phyloP scores from a whole-genome alignment of 768 basidiomycete species.

The Lyophyllum atratum region DNA sequence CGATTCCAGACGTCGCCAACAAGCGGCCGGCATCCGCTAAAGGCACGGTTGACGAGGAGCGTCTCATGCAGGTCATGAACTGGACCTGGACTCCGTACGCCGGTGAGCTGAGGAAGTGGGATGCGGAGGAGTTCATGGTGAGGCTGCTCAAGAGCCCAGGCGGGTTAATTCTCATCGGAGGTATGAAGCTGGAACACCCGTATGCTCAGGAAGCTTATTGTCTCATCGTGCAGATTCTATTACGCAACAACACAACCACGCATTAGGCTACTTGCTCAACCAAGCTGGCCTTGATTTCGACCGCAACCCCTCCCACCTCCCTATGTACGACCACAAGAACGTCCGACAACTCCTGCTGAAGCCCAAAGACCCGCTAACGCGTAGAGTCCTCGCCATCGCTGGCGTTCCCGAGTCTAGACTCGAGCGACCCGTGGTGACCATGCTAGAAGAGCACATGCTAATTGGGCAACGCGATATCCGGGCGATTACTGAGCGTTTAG shows the following conservation, averaged over 20 bases:
- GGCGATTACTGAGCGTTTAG: conserved; percentile 25
- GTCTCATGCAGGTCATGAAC: conserved; percentile 30
- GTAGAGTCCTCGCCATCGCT: conserved; percentile 20
- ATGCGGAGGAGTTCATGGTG: conserved; percentile 31
- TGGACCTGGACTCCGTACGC: conserved; percentile 30
- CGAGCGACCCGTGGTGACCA: conserved; percentile 27
- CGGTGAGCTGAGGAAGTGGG: conserved; percentile 24
- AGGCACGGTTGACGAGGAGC: conserved; percentile 25
- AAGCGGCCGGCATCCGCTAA: conserved; percentile 12
- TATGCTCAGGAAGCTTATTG: neutral
- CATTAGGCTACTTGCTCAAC: conserved; percentile 24
- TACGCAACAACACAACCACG: conserved; percentile 24
- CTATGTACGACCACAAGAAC: conserved; percentile 24
- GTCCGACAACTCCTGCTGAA: conserved; percentile 27
- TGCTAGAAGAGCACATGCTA: conserved; percentile 31
- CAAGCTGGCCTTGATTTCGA: conserved; percentile 25
- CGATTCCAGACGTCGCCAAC: conserved; percentile 12
- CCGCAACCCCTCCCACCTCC: conserved; percentile 19
- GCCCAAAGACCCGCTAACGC: conserved; percentile 22
- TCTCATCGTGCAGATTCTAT: conserved; percentile 19
- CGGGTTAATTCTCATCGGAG: conserved; percentile 30
- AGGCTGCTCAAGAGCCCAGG: conserved; percentile 29
- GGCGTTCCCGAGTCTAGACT: conserved; percentile 29
- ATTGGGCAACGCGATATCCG: conserved; percentile 27
- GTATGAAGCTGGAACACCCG: conserved; percentile 5